These are phyloP conservation scores for Alternaria sp. DNA, from an alignment of 2,329 filamentous ascomycete genomes.

Conservation along the genomic window DNA sequence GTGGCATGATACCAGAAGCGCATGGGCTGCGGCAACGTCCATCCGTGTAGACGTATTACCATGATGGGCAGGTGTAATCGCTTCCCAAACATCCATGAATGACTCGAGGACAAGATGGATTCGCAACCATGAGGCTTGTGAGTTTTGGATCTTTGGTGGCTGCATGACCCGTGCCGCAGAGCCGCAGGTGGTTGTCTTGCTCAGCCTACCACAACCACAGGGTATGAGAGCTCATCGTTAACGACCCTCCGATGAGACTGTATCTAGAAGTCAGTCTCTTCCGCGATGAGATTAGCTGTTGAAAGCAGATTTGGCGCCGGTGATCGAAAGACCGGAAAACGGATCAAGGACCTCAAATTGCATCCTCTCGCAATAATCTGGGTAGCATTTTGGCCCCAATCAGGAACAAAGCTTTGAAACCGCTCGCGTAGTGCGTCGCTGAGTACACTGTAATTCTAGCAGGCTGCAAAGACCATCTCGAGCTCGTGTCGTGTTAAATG, in stretches of 20 bases:
- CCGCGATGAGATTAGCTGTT: too few relatives aligned
- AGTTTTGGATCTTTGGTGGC: conserved; percentile 1
- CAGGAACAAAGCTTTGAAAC: background rate
- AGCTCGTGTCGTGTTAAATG: background rate
- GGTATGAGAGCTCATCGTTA: background rate
- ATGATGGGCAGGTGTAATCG: background rate
- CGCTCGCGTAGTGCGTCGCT: background rate
- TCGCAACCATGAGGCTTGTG: background rate
- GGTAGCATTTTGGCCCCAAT: background rate
- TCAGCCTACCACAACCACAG: background rate
- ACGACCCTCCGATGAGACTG: background rate
- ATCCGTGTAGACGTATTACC: background rate
- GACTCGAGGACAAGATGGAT: background rate
- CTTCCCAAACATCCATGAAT: background rate
- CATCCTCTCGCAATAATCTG: background rate
- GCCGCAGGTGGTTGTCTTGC: background rate
- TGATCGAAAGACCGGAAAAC: background rate
- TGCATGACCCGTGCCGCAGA: conserved; percentile 1
- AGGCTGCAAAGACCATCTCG: too few relatives aligned
- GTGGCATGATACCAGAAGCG: background rate
- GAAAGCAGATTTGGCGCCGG: background rate
- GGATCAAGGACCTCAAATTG: background rate
- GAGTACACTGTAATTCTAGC: too few relatives aligned
- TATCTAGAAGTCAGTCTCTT: background rate
- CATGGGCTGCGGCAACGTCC: background rate